Base-by-base conservation (phyloP, 1,139 yeast species). In the Yamadazyma dendronema region DNA sequence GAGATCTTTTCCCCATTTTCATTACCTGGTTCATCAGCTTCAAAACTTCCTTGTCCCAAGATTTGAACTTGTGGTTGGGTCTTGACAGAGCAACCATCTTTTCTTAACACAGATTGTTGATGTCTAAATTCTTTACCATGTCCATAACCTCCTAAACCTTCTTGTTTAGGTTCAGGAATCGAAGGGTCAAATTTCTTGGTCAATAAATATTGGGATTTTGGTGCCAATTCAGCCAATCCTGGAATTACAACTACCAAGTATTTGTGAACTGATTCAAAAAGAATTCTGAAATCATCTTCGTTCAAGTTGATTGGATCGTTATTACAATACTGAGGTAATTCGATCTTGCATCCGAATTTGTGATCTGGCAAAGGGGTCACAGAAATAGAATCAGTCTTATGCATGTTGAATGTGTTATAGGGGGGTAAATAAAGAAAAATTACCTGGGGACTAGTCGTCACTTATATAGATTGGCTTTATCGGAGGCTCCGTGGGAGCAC, bases 51-150 rank as follows among this genome's bases (percentile, higher is more conserved):
- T 54, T 87, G 90, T 28, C 96, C 96, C 41, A 87, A 75, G 51
- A 86, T 84, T 64, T 87, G 94, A 17, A 87, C 95, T 57, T 87
- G 95, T 3, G 96, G 95, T 56, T 85, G 90, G 35, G 69, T 61
- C 36, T 90, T 89, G 29, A 86, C 87, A 3, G 89, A 75, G 41
- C 77, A 74, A 30, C 95, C 95, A 53, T 87, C 96, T 54, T 83
- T 84, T 46, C 79, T 79, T 45, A 87, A 73, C 22, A 87, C 87
- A 3, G 90, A 81, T 50, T 83, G 78, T 38, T 76, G 74, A 53
- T 87, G 90, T 54, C 92, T 80, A 61, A 86, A 85, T 44, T 84
- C 85, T 56, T 84, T 84, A 38, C 92, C 88, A 52, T 87, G 96
- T 28, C 96, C 96, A 50, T 87, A 87, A 15, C 76, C 76, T 29